phyloP scores from a whole-genome alignment of 306 rosid species.

The Castanopsis chinensis region DNA sequence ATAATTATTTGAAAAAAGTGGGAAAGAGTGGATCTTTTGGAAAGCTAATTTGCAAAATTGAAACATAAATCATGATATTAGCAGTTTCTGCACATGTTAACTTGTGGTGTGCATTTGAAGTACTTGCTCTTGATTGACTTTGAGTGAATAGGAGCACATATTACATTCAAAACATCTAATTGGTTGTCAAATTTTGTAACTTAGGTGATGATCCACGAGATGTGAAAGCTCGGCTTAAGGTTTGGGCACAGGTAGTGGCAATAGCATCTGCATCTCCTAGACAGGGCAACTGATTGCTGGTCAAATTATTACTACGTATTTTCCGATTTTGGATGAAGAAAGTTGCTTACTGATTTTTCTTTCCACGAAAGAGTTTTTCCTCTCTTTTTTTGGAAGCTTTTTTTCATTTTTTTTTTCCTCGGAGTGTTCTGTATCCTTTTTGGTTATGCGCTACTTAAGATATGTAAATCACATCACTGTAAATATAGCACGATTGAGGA shows the following conservation, averaged over 20 bases:
- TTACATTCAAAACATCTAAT: neutral
- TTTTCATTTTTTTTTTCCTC: neutral
- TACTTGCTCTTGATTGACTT: neutral
- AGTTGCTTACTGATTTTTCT: neutral
- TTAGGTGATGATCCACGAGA: constrained; percentile 81
- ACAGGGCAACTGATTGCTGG: constrained; percentile 31
- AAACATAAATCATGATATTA: no score
- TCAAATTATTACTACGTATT: neutral
- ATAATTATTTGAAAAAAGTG: no score
- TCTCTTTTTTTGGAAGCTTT: neutral
- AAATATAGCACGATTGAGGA: constrained; percentile 17
- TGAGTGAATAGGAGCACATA: neutral
- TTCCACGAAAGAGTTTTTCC: constrained; percentile 6
- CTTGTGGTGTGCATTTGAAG: neutral
- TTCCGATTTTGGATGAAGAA: neutral
- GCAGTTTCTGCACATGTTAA: neutral
- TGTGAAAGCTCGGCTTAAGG: constrained; percentile 88
- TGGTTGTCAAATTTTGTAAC: neutral
- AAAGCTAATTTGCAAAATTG: no score
- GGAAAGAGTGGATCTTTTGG: no score
- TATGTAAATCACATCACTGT: constrained; percentile 19
- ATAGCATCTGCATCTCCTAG: constrained; percentile 56
- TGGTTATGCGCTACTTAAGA: constrained; percentile 22
- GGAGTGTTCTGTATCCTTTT: constrained; percentile 10
- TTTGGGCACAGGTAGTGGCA: constrained; percentile 96